phyloP scores from a whole-genome alignment of 495 filamentous ascomycete genomes.

The Gamarada debralockiae region DNA sequence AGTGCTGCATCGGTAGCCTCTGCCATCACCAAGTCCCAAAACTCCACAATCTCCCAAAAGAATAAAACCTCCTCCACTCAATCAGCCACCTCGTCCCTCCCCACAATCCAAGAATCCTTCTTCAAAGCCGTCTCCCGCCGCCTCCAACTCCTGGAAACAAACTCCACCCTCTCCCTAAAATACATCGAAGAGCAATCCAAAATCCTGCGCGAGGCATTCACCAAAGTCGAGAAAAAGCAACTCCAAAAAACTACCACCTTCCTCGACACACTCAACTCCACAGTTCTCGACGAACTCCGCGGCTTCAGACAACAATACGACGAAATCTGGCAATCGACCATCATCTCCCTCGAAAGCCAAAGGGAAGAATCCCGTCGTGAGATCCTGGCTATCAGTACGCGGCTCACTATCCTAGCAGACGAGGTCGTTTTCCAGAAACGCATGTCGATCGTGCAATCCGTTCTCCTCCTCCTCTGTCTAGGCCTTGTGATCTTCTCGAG shows the following conservation, averaged over 20 bases:
- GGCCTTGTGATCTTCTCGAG: slow-evolving; percentile 77
- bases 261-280: slow-evolving; percentile 77
- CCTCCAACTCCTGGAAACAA: slow-evolving; percentile 83
- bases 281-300: slow-evolving; percentile 80
- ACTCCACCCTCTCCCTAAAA: slow-evolving; percentile 86
- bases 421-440: slow-evolving; percentile 95
- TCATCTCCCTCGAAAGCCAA: slow-evolving; percentile 85
- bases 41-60: slow-evolving; percentile 18
- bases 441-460: slow-evolving; percentile 83
- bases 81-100: slow-evolving; percentile 55
- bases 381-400: slow-evolving; percentile 72
- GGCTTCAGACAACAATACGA: slow-evolving; percentile 85
- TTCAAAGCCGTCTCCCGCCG: slow-evolving; percentile 96
- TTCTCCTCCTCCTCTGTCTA: slow-evolving; percentile 84
- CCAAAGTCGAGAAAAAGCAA: slow-evolving; percentile 85
- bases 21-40: slow-evolving; percentile 1
- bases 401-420: slow-evolving; percentile 83
- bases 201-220: slow-evolving; percentile 86
- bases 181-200: slow-evolving; percentile 97
- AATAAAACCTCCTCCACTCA: slow-evolving; percentile 32
- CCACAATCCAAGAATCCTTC: slow-evolving; percentile 92
- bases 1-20: neutral
- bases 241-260: slow-evolving; percentile 77
- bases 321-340: slow-evolving; percentile 91
- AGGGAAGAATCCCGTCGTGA: slow-evolving; percentile 76